phyloP scores from a whole-genome alignment of 2,329 filamentous ascomycete genomes.

The Fusarium buxicola region DNA sequence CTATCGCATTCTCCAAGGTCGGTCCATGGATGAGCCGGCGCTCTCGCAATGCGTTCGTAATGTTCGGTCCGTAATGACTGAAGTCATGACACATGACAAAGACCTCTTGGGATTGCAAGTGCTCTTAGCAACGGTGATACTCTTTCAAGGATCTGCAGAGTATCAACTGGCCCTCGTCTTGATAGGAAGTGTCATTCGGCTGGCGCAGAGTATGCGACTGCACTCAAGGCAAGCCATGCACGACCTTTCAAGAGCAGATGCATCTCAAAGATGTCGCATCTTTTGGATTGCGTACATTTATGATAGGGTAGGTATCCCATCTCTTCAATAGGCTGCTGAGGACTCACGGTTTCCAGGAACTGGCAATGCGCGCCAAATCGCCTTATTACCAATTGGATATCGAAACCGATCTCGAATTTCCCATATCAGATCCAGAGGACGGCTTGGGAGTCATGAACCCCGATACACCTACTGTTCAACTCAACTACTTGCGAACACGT shows the following conservation, averaged over 20 bases:
- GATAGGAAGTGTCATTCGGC: slow-evolving; percentile 48
- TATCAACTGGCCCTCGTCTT: slow-evolving; percentile 49
- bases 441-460: slow-evolving; percentile 27
- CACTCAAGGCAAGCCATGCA: slow-evolving; percentile 40
- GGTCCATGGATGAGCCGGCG: slow-evolving; percentile 30
- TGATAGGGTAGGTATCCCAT: slow-evolving; percentile 42
- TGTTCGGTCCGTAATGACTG: slow-evolving; percentile 48
- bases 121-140: slow-evolving; percentile 49
- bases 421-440: slow-evolving; percentile 5
- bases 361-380: slow-evolving; percentile 49
- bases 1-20: slow-evolving; percentile 40
- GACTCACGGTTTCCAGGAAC: slow-evolving; percentile 41
- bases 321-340: fast-evolving
- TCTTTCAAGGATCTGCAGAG: slow-evolving; percentile 49
- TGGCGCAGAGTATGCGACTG: slow-evolving; percentile 49
- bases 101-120: slow-evolving; percentile 50
- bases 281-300: slow-evolving; percentile 54
- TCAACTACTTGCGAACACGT: slow-evolving; percentile 31
- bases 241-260: slow-evolving; percentile 1
- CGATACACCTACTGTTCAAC: not conserved
- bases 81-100: slow-evolving; percentile 47
- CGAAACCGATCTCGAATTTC: slow-evolving; percentile 52
- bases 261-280: slow-evolving; percentile 46
- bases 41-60: slow-evolving; percentile 47
- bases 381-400: slow-evolving; percentile 51